A percentile compares a stretch with the other conserved stretches of the same genome.
Evolutionary conservation across 2,329 filamentous ascomycete species (phyloP).

Genomic region (Chalaropsis ovoidea): DNA sequence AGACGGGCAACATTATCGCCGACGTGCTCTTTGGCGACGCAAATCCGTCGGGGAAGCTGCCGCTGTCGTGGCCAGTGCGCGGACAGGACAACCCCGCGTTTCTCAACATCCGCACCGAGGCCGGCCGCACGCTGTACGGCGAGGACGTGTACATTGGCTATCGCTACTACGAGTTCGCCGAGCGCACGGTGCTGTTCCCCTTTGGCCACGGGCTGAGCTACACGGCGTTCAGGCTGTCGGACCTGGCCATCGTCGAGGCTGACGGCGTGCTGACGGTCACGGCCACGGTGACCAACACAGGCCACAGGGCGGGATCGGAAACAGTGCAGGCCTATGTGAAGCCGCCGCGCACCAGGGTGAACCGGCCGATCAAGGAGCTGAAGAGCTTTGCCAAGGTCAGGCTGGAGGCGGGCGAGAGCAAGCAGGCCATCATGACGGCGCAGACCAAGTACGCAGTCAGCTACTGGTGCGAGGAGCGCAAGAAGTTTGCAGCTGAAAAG

Average conservation of each 20-base stretch:
- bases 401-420: conserved; percentile 49
- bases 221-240: conserved; percentile 54
- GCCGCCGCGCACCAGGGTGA: conserved; percentile 43
- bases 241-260: conserved; percentile 45
- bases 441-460: conserved; percentile 55
- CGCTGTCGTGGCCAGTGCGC: conserved; percentile 59
- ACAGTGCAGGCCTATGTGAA: conserved; percentile 50
- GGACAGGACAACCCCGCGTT: conserved; percentile 60
- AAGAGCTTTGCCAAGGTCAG: conserved; percentile 57
- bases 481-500: conserved; percentile 55
- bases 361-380: conserved; percentile 50
- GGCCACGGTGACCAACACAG: conserved; percentile 51
- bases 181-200: conserved; percentile 56
- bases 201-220: conserved; percentile 75
- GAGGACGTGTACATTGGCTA: conserved; percentile 77
- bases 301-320: conserved; percentile 43
- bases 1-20: conserved; percentile 70
- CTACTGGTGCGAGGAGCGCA: conserved; percentile 60
- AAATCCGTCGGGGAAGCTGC: conserved; percentile 66
- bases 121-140: conserved; percentile 61
- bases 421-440: conserved; percentile 46
- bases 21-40: conserved; percentile 65
- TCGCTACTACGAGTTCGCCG: conserved; percentile 65
- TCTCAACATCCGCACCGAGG: conserved; percentile 62
- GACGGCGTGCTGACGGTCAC: conserved; percentile 49